Evolutionary conservation across 345 rosid genomes (phyloP), one percentile per base, ranked within the genome.

Genomic region (Alliaria petiolata): DNA sequence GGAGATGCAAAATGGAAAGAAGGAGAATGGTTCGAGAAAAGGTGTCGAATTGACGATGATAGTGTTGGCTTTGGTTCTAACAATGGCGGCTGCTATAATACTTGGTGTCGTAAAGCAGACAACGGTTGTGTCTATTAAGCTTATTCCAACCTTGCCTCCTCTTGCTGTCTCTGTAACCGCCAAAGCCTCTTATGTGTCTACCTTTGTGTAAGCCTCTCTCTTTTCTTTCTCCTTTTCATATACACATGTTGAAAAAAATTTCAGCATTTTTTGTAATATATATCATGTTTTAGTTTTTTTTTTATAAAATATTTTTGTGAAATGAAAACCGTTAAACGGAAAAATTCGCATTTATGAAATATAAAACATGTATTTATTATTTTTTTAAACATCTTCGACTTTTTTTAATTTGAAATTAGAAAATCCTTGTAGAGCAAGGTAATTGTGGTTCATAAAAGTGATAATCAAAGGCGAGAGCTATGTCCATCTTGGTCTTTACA

Each of bases 91-190:
- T 52, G 80, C 89, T 0, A 75, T 66, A 9, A 49, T 86, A 14
- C 78, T 86, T 10, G 92, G 92, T 20, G 74, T 81, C 4, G 45
- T 79, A 42, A 85, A 80, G 62, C 90, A 90, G 55, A 83, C 78
- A 12, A 81, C 66, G 61, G 22, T 76, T 36, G 80, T 85, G 11
- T 69, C 89, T 0, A 1, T 90, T 3, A 60, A 78, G 68, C 1
- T 90, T 50, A 9, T 82, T 22, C 77, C 77, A 1, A 44, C 33
- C 52, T 36, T 90, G 42, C 92, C 97, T 46, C 78, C 89, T n/a
- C 43, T 90, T 2, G 7, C 77, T 52, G 52, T 88, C 65, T 62
- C 92, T 39, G 81, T 72, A 12, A 36, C 71, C 12, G 95, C 97
- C 54, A 84, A 80, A 77, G 80, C 87, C 78, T 72, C 55, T 51